These are phyloP conservation scores for Pisolithus orientalis DNA, from an alignment of 768 basidiomycete species.

Conservation along the genomic window DNA sequence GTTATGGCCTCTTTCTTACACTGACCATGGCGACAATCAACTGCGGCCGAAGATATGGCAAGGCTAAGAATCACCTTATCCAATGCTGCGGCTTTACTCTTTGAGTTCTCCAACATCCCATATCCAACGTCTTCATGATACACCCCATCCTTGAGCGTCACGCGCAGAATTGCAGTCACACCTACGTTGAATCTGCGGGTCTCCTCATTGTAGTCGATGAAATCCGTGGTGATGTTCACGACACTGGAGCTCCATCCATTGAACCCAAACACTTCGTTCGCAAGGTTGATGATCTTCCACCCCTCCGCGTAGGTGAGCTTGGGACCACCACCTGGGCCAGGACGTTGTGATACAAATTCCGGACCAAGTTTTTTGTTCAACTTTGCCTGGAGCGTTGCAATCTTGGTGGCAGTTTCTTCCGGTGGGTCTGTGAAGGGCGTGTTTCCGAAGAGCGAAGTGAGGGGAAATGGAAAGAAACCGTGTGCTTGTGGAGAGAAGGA, in stretches of 20 bases:
- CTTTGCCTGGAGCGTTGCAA: conserved; percentile 72
- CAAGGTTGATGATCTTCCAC: conserved; percentile 96
- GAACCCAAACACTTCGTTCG: conserved; percentile 98
- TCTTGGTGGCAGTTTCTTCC: conserved; percentile 57
- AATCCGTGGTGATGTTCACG: conserved; percentile 69
- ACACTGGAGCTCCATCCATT: conserved; percentile 91
- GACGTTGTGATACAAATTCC: conserved; percentile 84
- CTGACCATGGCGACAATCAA: conserved; percentile 36
- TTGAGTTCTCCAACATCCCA: conserved; percentile 79
- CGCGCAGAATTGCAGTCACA: conserved; percentile 78
- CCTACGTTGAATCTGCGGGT: conserved; percentile 62
- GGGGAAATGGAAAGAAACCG: conserved; percentile 35
- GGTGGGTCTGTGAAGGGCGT: conserved; percentile 33
- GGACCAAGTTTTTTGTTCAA: conserved; percentile 88
- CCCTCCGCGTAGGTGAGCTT: conserved; percentile 95
- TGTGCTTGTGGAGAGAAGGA: conserved; percentile 60
- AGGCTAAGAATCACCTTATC: conserved; percentile 66
- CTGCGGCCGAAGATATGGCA: neutral
- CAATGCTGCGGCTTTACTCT: conserved; percentile 76
- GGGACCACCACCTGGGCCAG: conserved; percentile 79
- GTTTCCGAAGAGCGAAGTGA: conserved; percentile 5
- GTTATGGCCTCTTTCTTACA: conserved; percentile 99
- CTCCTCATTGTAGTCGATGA: conserved; percentile 70
- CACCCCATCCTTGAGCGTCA: conserved; percentile 82
- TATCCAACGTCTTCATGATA: conserved; percentile 94